Evolutionary conservation across 208 protist species (phyloP).

Genomic region (Angomonas deanei): DNA sequence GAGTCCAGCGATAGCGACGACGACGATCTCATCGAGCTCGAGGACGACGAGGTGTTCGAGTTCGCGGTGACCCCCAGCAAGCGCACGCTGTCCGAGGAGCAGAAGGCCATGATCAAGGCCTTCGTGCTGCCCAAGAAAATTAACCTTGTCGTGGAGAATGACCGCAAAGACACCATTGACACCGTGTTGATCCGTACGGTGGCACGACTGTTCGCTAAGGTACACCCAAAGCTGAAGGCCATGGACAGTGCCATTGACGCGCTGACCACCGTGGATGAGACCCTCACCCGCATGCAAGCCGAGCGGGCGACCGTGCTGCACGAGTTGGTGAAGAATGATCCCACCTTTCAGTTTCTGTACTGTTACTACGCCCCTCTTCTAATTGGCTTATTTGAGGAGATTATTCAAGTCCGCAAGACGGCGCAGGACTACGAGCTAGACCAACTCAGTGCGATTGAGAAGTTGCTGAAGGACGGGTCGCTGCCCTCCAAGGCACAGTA

Average conservation of each 20-base stretch:
- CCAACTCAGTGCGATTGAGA: conserved; percentile 42
- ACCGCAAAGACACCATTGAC: conserved; percentile 63
- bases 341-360: background rate
- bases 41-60: background rate
- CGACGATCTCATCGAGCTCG: background rate
- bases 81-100: background rate
- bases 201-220: conserved; percentile 70
- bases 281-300: background rate
- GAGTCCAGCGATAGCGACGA: background rate
- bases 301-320: background rate
- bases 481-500: conserved; percentile 75
- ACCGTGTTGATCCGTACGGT: conserved; percentile 37
- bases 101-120: background rate
- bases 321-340: background rate
- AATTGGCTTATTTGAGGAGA: conserved; percentile 43
- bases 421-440: conserved; percentile 47
- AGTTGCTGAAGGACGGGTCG: conserved; percentile 40
- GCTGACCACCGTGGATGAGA: background rate
- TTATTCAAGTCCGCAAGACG: conserved; percentile 44
- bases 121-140: conserved; percentile 14
- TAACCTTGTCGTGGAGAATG: conserved; percentile 87
- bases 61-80: background rate
- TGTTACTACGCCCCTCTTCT: conserved; percentile 28
- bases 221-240: conserved; percentile 18
- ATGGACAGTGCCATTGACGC: conserved; percentile 26